Evolutionary conservation across 805 yeast species (phyloP).

Genomic region (Metschnikowia drakensbergensis): DNA sequence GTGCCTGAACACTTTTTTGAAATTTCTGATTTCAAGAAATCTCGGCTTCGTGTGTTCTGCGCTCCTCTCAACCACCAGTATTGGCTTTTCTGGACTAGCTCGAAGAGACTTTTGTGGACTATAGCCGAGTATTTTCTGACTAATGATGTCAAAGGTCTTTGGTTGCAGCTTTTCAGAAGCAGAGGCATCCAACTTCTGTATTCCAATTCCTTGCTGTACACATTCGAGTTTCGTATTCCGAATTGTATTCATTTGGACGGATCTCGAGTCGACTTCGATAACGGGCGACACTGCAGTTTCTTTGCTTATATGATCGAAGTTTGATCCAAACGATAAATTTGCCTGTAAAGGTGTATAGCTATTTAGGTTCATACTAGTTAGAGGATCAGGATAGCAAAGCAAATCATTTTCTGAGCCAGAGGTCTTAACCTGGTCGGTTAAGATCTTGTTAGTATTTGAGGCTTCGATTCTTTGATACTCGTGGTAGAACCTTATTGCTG

Average conservation of each 20-base stretch:
- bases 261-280: background rate
- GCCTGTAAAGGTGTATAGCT: background rate
- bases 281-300: background rate
- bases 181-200: background rate
- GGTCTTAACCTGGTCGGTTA: background rate
- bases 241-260: no score
- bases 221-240: background rate
- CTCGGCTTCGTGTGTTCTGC: background rate
- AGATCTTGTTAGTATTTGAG: background rate
- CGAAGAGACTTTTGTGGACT: background rate
- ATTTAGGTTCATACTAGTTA: background rate
- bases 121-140: background rate
- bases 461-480: conserved; percentile 5
- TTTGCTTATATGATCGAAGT: background rate
- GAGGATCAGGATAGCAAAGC: background rate
- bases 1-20: background rate
- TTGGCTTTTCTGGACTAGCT: background rate
- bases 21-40: background rate
- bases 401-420: background rate
- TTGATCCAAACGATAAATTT: background rate
- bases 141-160: background rate
- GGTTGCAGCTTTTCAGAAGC: background rate
- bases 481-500: conserved; percentile 8
- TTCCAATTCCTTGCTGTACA: background rate
- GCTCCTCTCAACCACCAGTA: background rate